Evolutionary conservation across 495 filamentous ascomycete species (phyloP).

Genomic region (Penicillium simplicissimum): DNA sequence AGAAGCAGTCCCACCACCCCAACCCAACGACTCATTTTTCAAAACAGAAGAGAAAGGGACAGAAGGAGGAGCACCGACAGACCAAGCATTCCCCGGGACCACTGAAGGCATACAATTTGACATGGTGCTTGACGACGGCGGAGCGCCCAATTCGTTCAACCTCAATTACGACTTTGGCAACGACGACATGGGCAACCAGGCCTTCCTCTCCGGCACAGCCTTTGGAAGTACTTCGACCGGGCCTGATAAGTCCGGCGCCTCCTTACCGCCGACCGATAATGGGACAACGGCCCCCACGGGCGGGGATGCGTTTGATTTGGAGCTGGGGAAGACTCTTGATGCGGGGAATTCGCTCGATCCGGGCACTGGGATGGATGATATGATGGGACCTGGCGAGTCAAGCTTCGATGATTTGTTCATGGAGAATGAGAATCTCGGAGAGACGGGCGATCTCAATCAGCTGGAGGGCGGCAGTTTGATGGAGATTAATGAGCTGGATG

Average conservation of each 20-base stretch:
- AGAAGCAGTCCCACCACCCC: constrained; percentile 14
- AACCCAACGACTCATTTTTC: constrained; percentile 18
- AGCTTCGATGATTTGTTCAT: constrained; percentile 54
- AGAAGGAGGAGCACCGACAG: constrained; percentile 13
- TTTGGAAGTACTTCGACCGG: constrained; percentile 28
- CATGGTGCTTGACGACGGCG: constrained; percentile 37
- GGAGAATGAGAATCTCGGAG: constrained; percentile 44
- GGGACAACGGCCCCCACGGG: constrained; percentile 35
- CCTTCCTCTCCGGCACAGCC: constrained; percentile 41
- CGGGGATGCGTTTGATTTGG: constrained; percentile 47
- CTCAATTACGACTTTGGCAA: constrained; percentile 50
- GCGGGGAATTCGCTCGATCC: constrained; percentile 19
- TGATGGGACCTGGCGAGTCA: constrained; percentile 48
- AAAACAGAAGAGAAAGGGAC: constrained; percentile 33
- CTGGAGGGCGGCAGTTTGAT: constrained; percentile 45
- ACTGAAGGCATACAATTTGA: constrained; percentile 43
- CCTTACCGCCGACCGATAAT: constrained; percentile 28
- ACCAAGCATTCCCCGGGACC: constrained; percentile 24
- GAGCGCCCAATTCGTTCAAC: constrained; percentile 42
- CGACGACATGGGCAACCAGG: constrained; percentile 47
- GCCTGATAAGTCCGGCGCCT: constrained; percentile 26
- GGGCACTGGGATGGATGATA: constrained; percentile 34
- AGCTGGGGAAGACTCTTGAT: constrained; percentile 36
- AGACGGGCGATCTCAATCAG: constrained; percentile 39
- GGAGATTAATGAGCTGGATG: constrained; percentile 47